Base-by-base conservation (phyloP, 495 filamentous ascomycete genomes). In the Amphirosellinia nigrospora region DNA sequence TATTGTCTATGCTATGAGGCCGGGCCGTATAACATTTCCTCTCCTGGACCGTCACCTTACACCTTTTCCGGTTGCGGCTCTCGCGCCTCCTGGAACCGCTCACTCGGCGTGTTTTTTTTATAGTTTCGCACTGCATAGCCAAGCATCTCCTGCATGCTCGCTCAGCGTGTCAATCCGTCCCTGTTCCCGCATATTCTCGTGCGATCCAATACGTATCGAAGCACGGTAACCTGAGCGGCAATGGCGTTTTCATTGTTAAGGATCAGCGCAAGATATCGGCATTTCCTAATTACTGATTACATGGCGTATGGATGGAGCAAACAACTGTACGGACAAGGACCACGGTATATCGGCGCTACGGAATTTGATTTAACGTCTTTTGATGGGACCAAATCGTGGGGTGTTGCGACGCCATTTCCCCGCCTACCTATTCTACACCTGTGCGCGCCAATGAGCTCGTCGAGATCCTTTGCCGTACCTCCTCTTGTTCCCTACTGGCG, bases 281-380 rank as follows among this genome's bases (percentile, higher is more conserved):
- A 28, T 68, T 68, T 39, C n/a, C 30, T 19, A 55, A 26, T 61
- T 36, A 36, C 15, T 52, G 19, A 23, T 21, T 46, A 50, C 66
- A 63, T 45, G 67, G 67, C 55, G 58, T 63, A 43, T 32, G 45
- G 45, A 69, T 63, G 45, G 58, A 55, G 58, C 36, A 52, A 62
- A 30, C 15, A 56, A 59, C 32, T 45, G 50, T 36, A 26, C 19
- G 55, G 43, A 26, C 32, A 43, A 26, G 43, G 56, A 38, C n/a
- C 39, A 59, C 52, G 45, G 67, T 2, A 63, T 50, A 62, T 69
- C 58, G 67, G 67, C 45, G 67, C 67, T 61, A 63, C 30, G 67
- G 43, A 30, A 36, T 53, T 55, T 63, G 16, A 36, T 34, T 55
- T 38, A 36, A 61, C 45, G n/a, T 53, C 8, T 46, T 59, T 36